These are phyloP conservation scores for Pyronema domesticum DNA, from an alignment of 495 filamentous ascomycete species.

Conservation along the genomic window DNA sequence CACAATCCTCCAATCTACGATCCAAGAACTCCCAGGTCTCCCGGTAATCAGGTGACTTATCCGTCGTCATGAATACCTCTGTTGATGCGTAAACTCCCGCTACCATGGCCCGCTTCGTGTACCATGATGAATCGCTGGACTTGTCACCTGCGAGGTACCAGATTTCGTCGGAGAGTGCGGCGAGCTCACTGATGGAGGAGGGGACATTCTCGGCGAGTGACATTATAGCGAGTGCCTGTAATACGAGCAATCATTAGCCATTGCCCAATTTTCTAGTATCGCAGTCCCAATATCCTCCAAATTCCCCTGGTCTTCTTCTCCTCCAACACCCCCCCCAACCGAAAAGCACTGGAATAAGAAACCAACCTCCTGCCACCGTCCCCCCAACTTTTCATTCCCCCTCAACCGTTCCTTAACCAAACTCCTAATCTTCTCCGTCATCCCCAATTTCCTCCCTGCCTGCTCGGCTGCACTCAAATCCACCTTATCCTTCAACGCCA, in stretches of 20 bases:
- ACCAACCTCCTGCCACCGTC: conserved; percentile 69
- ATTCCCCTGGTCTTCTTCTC: neutral
- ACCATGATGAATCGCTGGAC: conserved; percentile 72
- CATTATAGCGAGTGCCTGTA: conserved; percentile 73
- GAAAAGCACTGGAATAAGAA: neutral
- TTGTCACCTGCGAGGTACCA: conserved; percentile 65
- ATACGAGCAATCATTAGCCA: neutral
- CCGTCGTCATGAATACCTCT: conserved; percentile 87
- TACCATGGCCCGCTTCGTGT: conserved; percentile 66
- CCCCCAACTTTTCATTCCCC: conserved; percentile 51
- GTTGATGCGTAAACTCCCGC: conserved; percentile 61
- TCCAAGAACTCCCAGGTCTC: conserved; percentile 69
- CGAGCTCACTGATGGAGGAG: conserved; percentile 59
- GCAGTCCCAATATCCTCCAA: neutral
- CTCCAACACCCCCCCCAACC: neutral
- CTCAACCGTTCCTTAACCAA: conserved; percentile 54
- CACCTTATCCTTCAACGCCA: conserved; percentile 27
- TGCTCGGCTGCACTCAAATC: conserved; percentile 3
- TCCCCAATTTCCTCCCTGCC: conserved; percentile 14
- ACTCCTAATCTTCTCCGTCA: conserved; percentile 38
- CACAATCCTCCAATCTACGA: conserved; percentile 53
- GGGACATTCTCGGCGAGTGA: conserved; percentile 60
- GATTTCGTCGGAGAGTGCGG: conserved; percentile 70
- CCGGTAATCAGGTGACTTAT: conserved; percentile 42
- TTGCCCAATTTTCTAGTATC: neutral